phyloP scores from a whole-genome alignment of 306 rosid genomes.

The Prunus mira region DNA sequence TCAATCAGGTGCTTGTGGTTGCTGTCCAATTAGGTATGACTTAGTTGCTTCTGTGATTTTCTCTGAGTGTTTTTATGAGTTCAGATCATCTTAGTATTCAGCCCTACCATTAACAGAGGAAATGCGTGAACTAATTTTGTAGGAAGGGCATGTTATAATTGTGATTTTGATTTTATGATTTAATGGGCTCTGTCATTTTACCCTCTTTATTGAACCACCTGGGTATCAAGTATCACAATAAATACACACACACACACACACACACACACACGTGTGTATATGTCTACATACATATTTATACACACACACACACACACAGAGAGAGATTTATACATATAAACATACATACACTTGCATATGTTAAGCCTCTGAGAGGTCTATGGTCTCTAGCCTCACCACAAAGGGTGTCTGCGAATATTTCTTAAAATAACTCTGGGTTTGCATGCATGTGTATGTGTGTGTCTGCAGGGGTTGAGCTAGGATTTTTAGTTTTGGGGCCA shows the following conservation, averaged over 20 bases:
- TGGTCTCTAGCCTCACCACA: background rate
- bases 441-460: background rate
- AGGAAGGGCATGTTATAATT: background rate
- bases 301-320: background rate
- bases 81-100: background rate
- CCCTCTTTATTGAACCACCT: background rate
- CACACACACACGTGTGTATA: background rate
- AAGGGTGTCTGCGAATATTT: background rate
- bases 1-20: conserved; percentile 39
- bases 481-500: background rate
- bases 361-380: background rate
- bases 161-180: background rate
- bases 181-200: background rate
- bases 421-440: background rate
- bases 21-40: conserved; percentile 38
- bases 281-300: background rate
- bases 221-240: background rate
- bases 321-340: too few species aligned
- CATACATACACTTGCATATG: background rate
- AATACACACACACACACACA: background rate
- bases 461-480: too few species aligned
- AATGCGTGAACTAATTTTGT: background rate
- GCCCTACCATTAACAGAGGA: background rate
- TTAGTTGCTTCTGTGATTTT: background rate
- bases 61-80: background rate